A percentile compares a stretch with the other conserved stretches of the same genome.
Conservation (phyloP, 352 stramenopile genomes). For the Pelagophyceae sp. region DNA sequence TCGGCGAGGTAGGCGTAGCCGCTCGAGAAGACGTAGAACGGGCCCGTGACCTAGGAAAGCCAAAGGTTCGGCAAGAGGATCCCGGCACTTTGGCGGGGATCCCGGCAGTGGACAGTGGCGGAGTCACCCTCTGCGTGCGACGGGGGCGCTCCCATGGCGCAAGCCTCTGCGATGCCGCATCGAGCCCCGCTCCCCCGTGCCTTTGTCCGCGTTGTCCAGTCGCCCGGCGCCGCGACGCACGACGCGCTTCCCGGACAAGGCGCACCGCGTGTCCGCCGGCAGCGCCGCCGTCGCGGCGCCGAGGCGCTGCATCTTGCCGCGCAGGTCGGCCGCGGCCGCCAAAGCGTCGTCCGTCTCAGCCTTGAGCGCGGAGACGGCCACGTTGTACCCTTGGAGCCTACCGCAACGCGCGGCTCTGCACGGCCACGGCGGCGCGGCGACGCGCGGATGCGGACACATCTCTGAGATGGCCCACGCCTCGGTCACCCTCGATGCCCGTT, state of each 20-base stretch:
- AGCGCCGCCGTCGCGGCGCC: background rate
- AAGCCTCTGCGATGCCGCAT: too few relatives aligned
- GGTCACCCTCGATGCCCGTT: background rate
- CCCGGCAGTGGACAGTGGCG: too few relatives aligned
- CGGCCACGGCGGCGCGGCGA: background rate
- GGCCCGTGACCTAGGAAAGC: too few relatives aligned
- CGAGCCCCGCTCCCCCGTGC: too few relatives aligned
- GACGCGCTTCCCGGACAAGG: background rate
- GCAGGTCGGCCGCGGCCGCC: background rate
- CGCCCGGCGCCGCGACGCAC: too few relatives aligned
- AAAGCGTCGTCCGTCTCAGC: too few relatives aligned
- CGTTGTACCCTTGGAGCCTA: background rate
- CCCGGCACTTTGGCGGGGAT: background rate
- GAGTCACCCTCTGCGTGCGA: too few relatives aligned
- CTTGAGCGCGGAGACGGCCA: background rate
- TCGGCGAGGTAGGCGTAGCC: background rate
- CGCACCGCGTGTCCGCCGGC: background rate
- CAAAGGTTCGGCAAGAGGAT: background rate
- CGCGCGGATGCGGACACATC: too few relatives aligned
- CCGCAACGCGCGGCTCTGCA: background rate
- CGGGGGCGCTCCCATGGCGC: too few relatives aligned
- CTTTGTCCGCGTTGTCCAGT: too few relatives aligned
- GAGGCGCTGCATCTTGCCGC: background rate
- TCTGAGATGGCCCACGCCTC: background rate
- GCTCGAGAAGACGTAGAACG: too few relatives aligned